Percentiles rank a stretch among this genome's conserved stretches.
phyloP scores from a whole-genome alignment of 1,139 yeast genomes.

The Pichia kudriavzevii region DNA sequence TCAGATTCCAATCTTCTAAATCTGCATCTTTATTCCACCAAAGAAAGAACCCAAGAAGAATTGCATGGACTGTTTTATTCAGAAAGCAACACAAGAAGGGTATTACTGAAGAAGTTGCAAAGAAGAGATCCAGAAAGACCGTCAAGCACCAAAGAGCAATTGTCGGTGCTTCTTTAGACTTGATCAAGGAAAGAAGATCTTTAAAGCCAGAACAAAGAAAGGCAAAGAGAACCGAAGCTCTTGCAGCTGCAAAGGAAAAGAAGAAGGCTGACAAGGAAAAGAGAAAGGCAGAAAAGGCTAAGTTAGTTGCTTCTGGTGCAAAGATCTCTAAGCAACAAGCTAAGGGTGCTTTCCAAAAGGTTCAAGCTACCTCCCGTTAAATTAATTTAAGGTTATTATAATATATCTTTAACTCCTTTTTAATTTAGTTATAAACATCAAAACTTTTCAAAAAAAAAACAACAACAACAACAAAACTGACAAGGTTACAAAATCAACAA shows the following conservation, averaged over 20 bases:
- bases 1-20: slow-evolving; percentile 99
- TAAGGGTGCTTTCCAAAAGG: slow-evolving; percentile 95
- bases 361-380: slow-evolving; percentile 95
- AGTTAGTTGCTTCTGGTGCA: slow-evolving; percentile 66
- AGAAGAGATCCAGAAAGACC: slow-evolving; percentile 96
- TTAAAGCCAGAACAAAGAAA: slow-evolving; percentile 96
- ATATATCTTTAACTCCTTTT: background rate
- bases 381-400: slow-evolving; percentile 1
- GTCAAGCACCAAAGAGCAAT: slow-evolving; percentile 98
- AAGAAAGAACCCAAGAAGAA: slow-evolving; percentile 99
- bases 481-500: too few relatives aligned
- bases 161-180: slow-evolving; percentile 98
- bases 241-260: slow-evolving; percentile 89
- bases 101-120: slow-evolving; percentile 94
- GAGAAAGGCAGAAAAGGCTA: slow-evolving; percentile 93
- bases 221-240: slow-evolving; percentile 92
- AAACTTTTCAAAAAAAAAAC: too few relatives aligned
- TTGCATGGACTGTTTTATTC: slow-evolving; percentile 98
- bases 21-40: slow-evolving; percentile 97
- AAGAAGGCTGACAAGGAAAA: slow-evolving; percentile 90
- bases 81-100: slow-evolving; percentile 99
- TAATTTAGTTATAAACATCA: background rate
- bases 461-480: too few relatives aligned
- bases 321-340: slow-evolving; percentile 76
- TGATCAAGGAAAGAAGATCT: slow-evolving; percentile 96